Conservation (phyloP, 1,139 yeast species). For the Yamadazyma blattariae region DNA sequence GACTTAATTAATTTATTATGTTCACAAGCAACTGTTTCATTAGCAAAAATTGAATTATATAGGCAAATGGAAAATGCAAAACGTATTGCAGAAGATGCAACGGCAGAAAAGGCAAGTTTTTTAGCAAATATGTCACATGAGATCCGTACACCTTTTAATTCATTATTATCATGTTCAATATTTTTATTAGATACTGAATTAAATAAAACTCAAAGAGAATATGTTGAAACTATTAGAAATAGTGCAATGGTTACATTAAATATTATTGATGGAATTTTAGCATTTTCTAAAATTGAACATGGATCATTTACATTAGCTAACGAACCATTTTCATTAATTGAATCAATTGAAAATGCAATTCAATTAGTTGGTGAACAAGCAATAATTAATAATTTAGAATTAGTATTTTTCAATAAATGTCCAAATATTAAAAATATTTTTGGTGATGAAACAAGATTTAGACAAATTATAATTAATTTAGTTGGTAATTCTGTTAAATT, state of each 20-base stretch:
- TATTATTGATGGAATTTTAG: slow-evolving; percentile 56
- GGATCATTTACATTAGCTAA: slow-evolving; percentile 49
- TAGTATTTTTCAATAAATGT: slow-evolving; percentile 46
- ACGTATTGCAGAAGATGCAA: slow-evolving; percentile 57
- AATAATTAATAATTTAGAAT: slow-evolving; percentile 42
- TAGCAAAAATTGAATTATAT: slow-evolving; percentile 48
- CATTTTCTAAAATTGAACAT: slow-evolving; percentile 56
- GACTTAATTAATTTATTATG: slow-evolving; percentile 47
- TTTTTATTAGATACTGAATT: slow-evolving; percentile 50
- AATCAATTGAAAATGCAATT: slow-evolving; percentile 51
- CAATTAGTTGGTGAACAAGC: slow-evolving; percentile 55
- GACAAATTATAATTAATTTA: slow-evolving; percentile 54
- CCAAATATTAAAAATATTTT: slow-evolving; percentile 40
- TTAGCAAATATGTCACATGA: slow-evolving; percentile 63
- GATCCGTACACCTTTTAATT: slow-evolving; percentile 58
- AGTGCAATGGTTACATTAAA: slow-evolving; percentile 53
- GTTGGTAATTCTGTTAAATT: slow-evolving; percentile 60
- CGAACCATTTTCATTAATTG: slow-evolving; percentile 49
- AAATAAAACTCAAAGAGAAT: slow-evolving; percentile 47
- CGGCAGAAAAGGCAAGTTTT: slow-evolving; percentile 57
- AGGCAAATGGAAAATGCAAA: slow-evolving; percentile 52
- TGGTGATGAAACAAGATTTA: slow-evolving; percentile 52
- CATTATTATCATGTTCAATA: slow-evolving; percentile 52
- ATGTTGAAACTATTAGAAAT: slow-evolving; percentile 52
- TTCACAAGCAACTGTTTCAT: slow-evolving; percentile 54